phyloP scores from a whole-genome alignment of 106 monocot species.

The Phalaenopsis equestris region DNA sequence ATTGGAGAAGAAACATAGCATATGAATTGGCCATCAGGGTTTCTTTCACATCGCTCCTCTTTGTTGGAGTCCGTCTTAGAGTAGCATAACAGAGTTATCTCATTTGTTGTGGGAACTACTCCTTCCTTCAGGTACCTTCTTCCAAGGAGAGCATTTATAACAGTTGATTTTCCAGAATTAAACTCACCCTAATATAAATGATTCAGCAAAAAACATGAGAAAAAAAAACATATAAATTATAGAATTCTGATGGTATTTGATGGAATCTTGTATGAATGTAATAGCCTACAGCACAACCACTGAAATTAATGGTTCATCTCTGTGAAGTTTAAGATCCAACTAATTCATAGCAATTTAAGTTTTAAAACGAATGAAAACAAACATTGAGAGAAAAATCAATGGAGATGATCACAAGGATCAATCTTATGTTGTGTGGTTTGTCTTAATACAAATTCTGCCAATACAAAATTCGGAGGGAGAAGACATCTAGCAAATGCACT shows the following conservation, averaged over 20 bases:
- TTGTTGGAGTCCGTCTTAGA: constrained; percentile 49
- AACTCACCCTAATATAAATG: constrained; percentile 71
- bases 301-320: not conserved
- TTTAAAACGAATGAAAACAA: too few relatives aligned
- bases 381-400: too few relatives aligned
- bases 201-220: constrained; percentile 1
- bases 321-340: not conserved
- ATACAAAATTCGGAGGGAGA: too few relatives aligned
- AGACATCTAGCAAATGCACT: too few relatives aligned
- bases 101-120: constrained; percentile 94
- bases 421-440: too few relatives aligned
- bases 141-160: constrained; percentile 96
- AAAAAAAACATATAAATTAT: not conserved
- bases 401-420: too few relatives aligned
- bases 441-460: too few relatives aligned
- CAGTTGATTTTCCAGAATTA: constrained; percentile 94
- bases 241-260: not conserved
- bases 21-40: constrained; percentile 89
- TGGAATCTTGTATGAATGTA: not conserved
- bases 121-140: constrained; percentile 86
- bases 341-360: not conserved
- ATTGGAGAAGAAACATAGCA: constrained; percentile 81
- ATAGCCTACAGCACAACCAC: not conserved
- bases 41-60: constrained; percentile 76
- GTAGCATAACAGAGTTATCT: constrained; percentile 86